Evolutionary conservation across 345 rosid species (phyloP), one percentile per base, ranked within the genome.

Genomic region (Pugionium dolabratum): DNA sequence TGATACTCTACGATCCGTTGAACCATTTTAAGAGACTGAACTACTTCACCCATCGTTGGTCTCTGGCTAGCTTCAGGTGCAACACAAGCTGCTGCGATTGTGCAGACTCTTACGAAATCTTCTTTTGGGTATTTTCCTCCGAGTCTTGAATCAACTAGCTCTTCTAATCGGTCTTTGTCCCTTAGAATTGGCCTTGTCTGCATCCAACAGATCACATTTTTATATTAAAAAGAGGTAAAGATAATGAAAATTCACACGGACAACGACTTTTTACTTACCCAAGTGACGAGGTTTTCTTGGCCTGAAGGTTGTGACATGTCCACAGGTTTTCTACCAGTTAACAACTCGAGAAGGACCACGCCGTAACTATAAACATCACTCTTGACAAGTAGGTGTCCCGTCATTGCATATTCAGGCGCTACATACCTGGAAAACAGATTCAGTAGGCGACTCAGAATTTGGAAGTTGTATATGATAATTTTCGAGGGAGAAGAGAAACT

Each of bases 331-430:
- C 86, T 86, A 78, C 99, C 99, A 2, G 97, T 90, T 66, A 94
- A 75, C 82, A 94, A 75, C 82, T 94, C 97, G 0, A 94, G 94
- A 70, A 94, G 92, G 50, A 94, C 99, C 54, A 94, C 99, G 26
- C 99, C 99, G 64, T 94, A 94, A 76, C 99, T 94, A 77, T 94
- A 94, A 65, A 94, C 99, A 70, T 94, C 99, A 33, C 99, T 94
- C 82, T 94, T 94, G 39, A 90, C 97, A 34, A 94, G 85, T 67
- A 90, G 81, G 82, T 94, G 99, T 75, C 99, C 99, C 0, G 99
- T 94, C 99, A 94, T 94, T 50, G 99, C 99, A 85, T 94, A 94
- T 78, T 94, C 99, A 3, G 99, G 99, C 34, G 99, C 99, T 56
- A 94, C 99, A 74, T 94, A 94, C 69, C 99, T 94, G 74, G 51